A percentile compares a stretch with the other conserved stretches of the same genome.
Conservation (phyloP, 2,329 filamentous ascomycete genomes). For the Ophiostoma himal-ulmi region DNA sequence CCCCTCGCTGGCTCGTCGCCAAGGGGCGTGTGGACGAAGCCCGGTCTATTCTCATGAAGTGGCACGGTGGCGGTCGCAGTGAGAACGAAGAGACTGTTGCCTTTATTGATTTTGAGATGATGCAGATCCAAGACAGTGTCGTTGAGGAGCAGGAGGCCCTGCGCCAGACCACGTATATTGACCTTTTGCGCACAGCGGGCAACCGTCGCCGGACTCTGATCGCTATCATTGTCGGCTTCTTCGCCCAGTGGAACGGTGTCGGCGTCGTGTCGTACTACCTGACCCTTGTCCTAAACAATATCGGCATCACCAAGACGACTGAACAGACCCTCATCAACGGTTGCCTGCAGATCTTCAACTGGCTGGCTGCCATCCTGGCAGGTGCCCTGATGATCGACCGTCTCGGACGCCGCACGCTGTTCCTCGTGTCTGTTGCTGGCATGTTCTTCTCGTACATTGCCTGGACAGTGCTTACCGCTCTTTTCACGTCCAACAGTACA, state of each 20-base stretch:
- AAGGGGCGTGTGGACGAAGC: background rate
- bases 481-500: constrained; percentile 19
- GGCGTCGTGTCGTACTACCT: constrained; percentile 33
- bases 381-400: constrained; percentile 39
- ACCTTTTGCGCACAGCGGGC: background rate
- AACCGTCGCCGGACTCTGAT: constrained; percentile 23
- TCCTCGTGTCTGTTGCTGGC: constrained; percentile 35
- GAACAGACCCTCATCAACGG: constrained; percentile 30
- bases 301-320: constrained; percentile 33
- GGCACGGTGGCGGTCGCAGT: background rate
- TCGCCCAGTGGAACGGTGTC: constrained; percentile 23
- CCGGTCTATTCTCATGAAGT: background rate
- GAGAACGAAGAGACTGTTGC: background rate
- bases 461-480: constrained; percentile 33
- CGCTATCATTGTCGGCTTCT: constrained; percentile 17
- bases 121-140: background rate
- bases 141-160: background rate
- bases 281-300: constrained; percentile 33
- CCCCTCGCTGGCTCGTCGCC: background rate
- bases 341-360: constrained; percentile 33
- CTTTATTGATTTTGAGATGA: background rate
- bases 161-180: background rate
- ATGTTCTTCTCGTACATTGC: constrained; percentile 32
- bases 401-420: constrained; percentile 40
- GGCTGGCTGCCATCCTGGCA: constrained; percentile 31